Conservation (phyloP, 2,329 filamentous ascomycete species). For the Cercospora citrullina region DNA sequence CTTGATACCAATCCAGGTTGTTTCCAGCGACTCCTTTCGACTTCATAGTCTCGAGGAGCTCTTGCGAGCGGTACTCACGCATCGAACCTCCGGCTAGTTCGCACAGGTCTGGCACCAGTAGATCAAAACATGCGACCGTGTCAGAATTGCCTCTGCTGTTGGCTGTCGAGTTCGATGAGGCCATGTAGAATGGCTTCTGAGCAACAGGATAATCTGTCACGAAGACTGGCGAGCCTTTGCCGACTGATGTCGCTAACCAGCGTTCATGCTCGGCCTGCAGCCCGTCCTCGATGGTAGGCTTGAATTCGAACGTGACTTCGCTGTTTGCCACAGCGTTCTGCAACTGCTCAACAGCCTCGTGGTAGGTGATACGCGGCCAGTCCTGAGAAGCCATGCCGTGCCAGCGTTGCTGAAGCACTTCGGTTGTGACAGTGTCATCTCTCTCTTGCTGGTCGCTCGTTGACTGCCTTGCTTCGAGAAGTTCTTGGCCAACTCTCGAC, state of each 20-base stretch:
- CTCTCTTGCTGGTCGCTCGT: constrained; percentile 39
- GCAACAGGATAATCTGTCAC: constrained; percentile 87
- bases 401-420: constrained; percentile 69
- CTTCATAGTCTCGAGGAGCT: constrained; percentile 70
- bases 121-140: constrained; percentile 90
- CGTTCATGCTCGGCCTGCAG: constrained; percentile 92
- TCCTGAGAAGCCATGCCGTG: constrained; percentile 64
- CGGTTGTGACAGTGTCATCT: constrained; percentile 44
- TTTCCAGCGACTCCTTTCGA: constrained; percentile 58
- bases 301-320: constrained; percentile 61
- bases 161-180: constrained; percentile 48
- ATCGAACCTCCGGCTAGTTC: constrained; percentile 87
- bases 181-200: constrained; percentile 93
- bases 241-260: constrained; percentile 71
- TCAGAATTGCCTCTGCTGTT: constrained; percentile 23
- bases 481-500: constrained; percentile 56
- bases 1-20: constrained; percentile 77
- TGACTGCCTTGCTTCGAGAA: constrained; percentile 42
- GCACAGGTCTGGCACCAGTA: constrained; percentile 80
- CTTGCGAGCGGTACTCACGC: constrained; percentile 74
- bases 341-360: constrained; percentile 70
- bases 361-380: constrained; percentile 87
- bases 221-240: constrained; percentile 71
- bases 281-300: constrained; percentile 69
- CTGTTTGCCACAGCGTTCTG: constrained; percentile 48